phyloP scores from a whole-genome alignment of 2,329 filamentous ascomycete genomes.

The Tolypocladium tropicale region DNA sequence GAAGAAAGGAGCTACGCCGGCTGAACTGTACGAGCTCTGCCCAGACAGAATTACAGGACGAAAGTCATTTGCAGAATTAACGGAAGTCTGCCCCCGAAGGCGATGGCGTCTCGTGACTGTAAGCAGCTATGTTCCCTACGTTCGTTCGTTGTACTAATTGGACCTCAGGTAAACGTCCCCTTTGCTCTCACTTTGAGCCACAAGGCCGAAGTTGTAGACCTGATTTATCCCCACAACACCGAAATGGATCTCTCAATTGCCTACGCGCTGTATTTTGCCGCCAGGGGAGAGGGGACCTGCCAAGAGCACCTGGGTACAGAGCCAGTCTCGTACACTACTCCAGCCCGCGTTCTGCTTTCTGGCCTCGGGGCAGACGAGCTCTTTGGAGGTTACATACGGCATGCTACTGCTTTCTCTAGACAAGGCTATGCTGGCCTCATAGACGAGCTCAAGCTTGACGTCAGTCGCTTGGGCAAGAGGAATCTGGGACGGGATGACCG shows the following conservation, averaged over 20 bases:
- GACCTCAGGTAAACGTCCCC: conserved; percentile 60
- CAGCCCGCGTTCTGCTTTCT: conserved; percentile 76
- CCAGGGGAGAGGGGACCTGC: conserved; percentile 55
- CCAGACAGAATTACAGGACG: conserved; percentile 85
- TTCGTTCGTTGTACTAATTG: not conserved
- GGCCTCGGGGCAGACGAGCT: conserved; percentile 93
- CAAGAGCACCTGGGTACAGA: conserved; percentile 18
- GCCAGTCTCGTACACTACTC: conserved; percentile 45
- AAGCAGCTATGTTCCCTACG: conserved; percentile 13
- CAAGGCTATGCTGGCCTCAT: conserved; percentile 61
- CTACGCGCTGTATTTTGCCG: conserved; percentile 88
- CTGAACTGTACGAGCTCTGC: conserved; percentile 63
- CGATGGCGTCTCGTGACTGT: conserved; percentile 75
- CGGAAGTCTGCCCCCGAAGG: conserved; percentile 55
- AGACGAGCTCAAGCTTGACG: conserved; percentile 76
- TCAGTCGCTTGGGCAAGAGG: conserved; percentile 77
- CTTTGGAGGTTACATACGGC: conserved; percentile 85
- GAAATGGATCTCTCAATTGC: conserved; percentile 98
- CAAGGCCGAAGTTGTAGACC: conserved; percentile 55
- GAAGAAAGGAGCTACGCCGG: conserved; percentile 23
- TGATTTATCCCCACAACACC: conserved; percentile 91
- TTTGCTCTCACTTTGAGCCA: conserved; percentile 65
- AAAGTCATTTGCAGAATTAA: conserved; percentile 67
- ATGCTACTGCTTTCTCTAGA: conserved; percentile 64
- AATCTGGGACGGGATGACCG: conserved; percentile 92